Evolutionary conservation across 2,329 filamentous ascomycete species (phyloP).

Genomic region (Colletotrichum neosansevieriae): DNA sequence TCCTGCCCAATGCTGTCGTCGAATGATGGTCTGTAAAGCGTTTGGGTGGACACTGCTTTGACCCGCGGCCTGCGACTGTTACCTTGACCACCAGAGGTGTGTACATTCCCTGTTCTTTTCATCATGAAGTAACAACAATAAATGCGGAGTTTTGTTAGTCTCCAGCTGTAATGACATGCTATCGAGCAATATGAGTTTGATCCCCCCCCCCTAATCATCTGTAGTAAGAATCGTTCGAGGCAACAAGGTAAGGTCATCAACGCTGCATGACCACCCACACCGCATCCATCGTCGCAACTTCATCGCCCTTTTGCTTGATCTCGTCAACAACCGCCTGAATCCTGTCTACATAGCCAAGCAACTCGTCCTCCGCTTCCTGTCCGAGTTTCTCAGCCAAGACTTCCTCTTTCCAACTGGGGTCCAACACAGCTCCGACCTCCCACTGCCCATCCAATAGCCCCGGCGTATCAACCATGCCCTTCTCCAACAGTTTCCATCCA

Average conservation of each 20-base stretch:
- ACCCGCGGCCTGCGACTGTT: background rate
- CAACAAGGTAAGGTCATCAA: background rate
- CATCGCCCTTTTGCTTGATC: slow-evolving; percentile 16
- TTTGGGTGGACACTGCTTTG: no score
- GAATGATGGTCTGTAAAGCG: no score
- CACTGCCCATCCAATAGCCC: slow-evolving; percentile 35
- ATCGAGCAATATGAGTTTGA: no score
- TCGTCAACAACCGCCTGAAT: slow-evolving; percentile 10
- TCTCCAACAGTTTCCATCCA: slow-evolving; percentile 27
- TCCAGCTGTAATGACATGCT: no score
- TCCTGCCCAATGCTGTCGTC: no score
- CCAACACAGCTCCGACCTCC: slow-evolving; percentile 34
- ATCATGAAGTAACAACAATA: background rate
- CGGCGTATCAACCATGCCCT: slow-evolving; percentile 23
- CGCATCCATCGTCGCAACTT: slow-evolving; percentile 27
- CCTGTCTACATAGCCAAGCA: slow-evolving; percentile 13
- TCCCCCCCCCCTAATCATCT: no score
- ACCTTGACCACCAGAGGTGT: background rate
- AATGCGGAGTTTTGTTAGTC: no score
- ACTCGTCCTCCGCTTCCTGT: slow-evolving; percentile 22
- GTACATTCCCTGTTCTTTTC: no score
- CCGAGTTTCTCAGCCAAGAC: slow-evolving; percentile 13
- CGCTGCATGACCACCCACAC: slow-evolving; percentile 34
- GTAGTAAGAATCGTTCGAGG: background rate
- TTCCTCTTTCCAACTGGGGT: slow-evolving; percentile 21